Base-by-base conservation (phyloP, 2,329 filamentous ascomycete genomes). In the Corynespora cassiicola region DNA sequence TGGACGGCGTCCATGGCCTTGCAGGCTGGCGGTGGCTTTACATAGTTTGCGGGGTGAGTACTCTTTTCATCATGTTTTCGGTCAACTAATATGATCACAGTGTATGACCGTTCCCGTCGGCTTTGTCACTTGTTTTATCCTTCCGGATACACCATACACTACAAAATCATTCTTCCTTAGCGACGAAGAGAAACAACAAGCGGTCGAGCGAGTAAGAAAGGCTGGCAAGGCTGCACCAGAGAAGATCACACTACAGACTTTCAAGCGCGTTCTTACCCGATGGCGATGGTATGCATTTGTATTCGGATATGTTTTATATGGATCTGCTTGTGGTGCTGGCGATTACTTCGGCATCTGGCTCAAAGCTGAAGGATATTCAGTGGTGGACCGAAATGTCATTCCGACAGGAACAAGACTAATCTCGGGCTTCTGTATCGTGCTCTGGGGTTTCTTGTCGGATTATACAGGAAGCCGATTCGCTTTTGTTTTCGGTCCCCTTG, bases 21-120 rank as follows among this genome's bases (percentile, higher is more conserved):
- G 63, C 72, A 0, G 78, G 78, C 0, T 80, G 75, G 76, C 42
- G 64, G 17, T 68, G 64, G 78, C 66, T 82, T 0, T 84, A 82
- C 39, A 76, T 84, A n/a, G n/a, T n/a, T n/a, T n/a, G n/a, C n/a
- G n/a, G n/a, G n/a, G n/a, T n/a, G n/a, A n/a, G n/a, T n/a, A n/a
- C n/a, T n/a, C n/a, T n/a, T n/a, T n/a, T n/a, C n/a, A n/a, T n/a
- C n/a, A n/a, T n/a, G n/a, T n/a, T n/a, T n/a, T n/a, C n/a, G n/a
- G n/a, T n/a, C n/a, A n/a, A n/a, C n/a, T n/a, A n/a, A n/a, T n/a
- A n/a, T n/a, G n/a, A n/a, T n/a, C n/a, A n/a, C 12, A 42, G 39
- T 62, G 60, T 29, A 65, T 65, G 56, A 55, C 55, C 4, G 39
- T 62, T 4, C 59, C 61, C 2, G 50, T 63, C 21, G 61, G 50